Conservation (phyloP, 2,329 filamentous ascomycete genomes). For the Scedosporium minutisporum region DNA sequence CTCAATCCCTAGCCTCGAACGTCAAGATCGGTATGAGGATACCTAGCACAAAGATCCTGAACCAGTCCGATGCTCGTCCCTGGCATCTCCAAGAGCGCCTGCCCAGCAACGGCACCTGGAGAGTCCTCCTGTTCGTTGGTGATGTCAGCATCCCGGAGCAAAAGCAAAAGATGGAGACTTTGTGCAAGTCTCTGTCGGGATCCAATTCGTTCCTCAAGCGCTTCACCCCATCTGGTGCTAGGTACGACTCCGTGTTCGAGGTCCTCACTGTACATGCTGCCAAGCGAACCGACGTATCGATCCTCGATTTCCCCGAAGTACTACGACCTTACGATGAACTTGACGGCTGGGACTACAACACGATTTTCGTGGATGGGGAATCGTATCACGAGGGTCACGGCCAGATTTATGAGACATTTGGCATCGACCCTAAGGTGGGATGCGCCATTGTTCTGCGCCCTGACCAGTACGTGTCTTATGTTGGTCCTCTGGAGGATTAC, state of each 20-base stretch:
- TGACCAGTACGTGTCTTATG: neutral
- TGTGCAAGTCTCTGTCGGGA: no score
- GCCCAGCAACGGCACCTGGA: constrained; percentile 45
- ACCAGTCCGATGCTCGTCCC: constrained; percentile 43
- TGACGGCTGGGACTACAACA: constrained; percentile 46
- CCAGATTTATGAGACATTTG: neutral
- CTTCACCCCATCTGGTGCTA: neutral
- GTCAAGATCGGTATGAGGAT: constrained; percentile 41
- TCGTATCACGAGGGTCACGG: constrained; percentile 29
- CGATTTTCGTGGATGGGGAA: constrained; percentile 44
- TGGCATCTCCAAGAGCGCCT: constrained; percentile 50
- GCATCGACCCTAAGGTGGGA: neutral
- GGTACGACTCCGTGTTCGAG: constrained; percentile 35
- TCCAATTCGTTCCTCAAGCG: constrained; percentile 21
- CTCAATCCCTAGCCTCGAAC: neutral
- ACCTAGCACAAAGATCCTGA: constrained; percentile 48
- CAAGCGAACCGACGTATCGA: constrained; percentile 35
- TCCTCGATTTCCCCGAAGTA: constrained; percentile 43
- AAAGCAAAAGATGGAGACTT: no score
- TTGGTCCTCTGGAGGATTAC: neutral
- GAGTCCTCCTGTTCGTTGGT: constrained; percentile 48
- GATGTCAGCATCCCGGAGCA: no score
- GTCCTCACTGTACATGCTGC: constrained; percentile 51
- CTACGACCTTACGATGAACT: constrained; percentile 35
- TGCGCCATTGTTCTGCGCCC: neutral